Percentiles rank a stretch among this genome's conserved stretches.
Conservation (phyloP, 345 rosid genomes). For the Orychophragmus violaceus region DNA sequence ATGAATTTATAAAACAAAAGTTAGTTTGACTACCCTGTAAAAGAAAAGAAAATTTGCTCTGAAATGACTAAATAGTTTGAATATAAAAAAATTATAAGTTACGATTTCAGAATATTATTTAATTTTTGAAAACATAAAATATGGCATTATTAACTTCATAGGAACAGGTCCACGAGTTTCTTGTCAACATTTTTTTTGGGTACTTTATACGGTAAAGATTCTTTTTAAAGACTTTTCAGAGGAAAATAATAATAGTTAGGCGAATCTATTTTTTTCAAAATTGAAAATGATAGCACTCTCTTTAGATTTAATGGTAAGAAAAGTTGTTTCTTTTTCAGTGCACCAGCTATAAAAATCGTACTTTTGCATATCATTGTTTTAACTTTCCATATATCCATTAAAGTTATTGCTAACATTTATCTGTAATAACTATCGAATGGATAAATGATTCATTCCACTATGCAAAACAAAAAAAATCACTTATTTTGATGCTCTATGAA, state of each 20-base stretch:
- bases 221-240: conserved; percentile 26
- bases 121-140: too few species aligned
- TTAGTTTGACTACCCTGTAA: background rate
- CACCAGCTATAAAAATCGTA: conserved; percentile 26
- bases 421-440: background rate
- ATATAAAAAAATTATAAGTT: too few species aligned
- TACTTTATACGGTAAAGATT: conserved; percentile 11
- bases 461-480: background rate
- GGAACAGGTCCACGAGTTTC: too few species aligned
- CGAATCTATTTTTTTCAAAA: conserved; percentile 22
- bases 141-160: too few species aligned
- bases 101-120: too few species aligned
- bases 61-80: background rate
- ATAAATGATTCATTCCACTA: background rate
- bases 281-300: conserved; percentile 24
- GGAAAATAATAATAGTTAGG: conserved; percentile 19
- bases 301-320: conserved; percentile 16
- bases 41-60: background rate
- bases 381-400: conserved; percentile 18
- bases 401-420: background rate
- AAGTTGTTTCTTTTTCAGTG: conserved; percentile 37
- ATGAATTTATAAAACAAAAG: background rate
- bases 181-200: background rate
- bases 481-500: background rate
- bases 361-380: conserved; percentile 26